Evolutionary conservation across 108 stramenopile genomes (phyloP).

Genomic region (Chaetoceros muelleri): DNA sequence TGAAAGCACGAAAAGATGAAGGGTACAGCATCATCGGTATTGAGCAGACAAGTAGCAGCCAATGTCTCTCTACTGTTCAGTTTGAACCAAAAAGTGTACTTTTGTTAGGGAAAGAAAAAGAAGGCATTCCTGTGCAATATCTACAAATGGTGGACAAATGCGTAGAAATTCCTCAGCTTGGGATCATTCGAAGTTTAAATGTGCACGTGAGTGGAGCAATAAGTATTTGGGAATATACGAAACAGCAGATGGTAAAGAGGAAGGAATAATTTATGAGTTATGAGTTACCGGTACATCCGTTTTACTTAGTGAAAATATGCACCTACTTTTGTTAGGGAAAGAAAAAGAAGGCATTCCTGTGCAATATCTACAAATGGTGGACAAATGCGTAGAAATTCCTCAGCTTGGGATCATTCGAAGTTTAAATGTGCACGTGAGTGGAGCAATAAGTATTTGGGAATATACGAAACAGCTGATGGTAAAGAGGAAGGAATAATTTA

Average conservation of each 20-base stretch:
- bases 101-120: slow-evolving; percentile 90
- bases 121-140: slow-evolving; percentile 85
- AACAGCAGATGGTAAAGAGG: slow-evolving; percentile 41
- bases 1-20: slow-evolving; percentile 40
- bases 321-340: slow-evolving; percentile 79
- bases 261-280: no score
- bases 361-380: slow-evolving; percentile 77
- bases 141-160: slow-evolving; percentile 86
- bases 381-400: slow-evolving; percentile 93
- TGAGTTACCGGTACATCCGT: no score
- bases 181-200: slow-evolving; percentile 89
- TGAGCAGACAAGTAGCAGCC: slow-evolving; percentile 79
- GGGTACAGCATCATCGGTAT: slow-evolving; percentile 84
- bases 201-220: slow-evolving; percentile 94
- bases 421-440: slow-evolving; percentile 93
- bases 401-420: slow-evolving; percentile 91
- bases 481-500: no score
- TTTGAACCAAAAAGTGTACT: slow-evolving; percentile 70
- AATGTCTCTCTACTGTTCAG: slow-evolving; percentile 35
- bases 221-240: slow-evolving; percentile 86
- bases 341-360: slow-evolving; percentile 94
- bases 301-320: slow-evolving; percentile 51
- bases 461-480: slow-evolving; percentile 68
- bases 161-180: slow-evolving; percentile 94
- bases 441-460: slow-evolving; percentile 89